Conservation (phyloP, 2,329 filamentous ascomycete genomes). For the Teratosphaeria viscida region DNA sequence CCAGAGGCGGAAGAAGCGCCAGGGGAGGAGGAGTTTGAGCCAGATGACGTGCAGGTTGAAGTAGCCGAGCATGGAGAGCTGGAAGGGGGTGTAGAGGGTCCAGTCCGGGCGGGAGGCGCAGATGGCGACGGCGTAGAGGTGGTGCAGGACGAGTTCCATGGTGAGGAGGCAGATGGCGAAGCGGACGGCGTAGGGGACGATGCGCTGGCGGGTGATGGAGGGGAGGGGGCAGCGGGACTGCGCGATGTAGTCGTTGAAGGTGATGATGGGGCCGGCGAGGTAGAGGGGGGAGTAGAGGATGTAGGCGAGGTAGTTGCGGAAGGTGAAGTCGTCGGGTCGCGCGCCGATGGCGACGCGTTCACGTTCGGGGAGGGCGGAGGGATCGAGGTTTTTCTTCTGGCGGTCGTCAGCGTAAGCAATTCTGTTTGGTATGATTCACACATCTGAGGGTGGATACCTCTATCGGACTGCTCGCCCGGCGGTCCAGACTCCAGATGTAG, state of each 20-base stretch:
- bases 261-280: slow-evolving; percentile 83
- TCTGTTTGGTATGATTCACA: too few relatives aligned
- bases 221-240: slow-evolving; percentile 66
- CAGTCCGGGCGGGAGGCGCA: slow-evolving; percentile 70
- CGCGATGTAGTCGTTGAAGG: slow-evolving; percentile 95
- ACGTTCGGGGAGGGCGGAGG: slow-evolving; percentile 72
- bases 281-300: slow-evolving; percentile 87
- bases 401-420: slow-evolving; percentile 46
- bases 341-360: slow-evolving; percentile 75
- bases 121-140: slow-evolving; percentile 87
- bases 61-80: slow-evolving; percentile 82
- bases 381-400: slow-evolving; percentile 98
- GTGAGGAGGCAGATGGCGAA: slow-evolving; percentile 69
- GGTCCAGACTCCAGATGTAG: slow-evolving; percentile 80
- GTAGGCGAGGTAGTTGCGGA: slow-evolving; percentile 84
- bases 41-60: slow-evolving; percentile 97
- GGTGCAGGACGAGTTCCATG: slow-evolving; percentile 90
- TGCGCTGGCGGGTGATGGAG: slow-evolving; percentile 56
- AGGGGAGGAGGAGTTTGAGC: slow-evolving; percentile 92
- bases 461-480: slow-evolving; percentile 53
- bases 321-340: slow-evolving; percentile 57
- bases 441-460: slow-evolving; percentile 52
- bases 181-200: slow-evolving; percentile 69
- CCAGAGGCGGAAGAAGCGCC: slow-evolving; percentile 99
- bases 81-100: slow-evolving; percentile 72